These are phyloP conservation scores for Persicaria tinctoria DNA, from an alignment of 148 eudicot genomes.

Conservation along the genomic window DNA sequence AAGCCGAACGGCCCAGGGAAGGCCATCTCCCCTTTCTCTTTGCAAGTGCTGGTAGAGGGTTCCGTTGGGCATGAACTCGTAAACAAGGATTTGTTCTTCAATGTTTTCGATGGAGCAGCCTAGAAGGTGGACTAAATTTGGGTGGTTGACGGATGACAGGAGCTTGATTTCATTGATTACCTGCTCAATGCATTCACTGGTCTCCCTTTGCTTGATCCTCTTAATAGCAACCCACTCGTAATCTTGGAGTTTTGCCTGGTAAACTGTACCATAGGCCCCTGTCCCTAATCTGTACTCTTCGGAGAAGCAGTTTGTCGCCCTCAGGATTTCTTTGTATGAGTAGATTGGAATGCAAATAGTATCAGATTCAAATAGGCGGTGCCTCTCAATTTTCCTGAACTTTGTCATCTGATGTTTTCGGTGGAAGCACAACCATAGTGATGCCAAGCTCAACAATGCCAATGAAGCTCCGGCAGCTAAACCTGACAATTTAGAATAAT, in stretches of 20 bases:
- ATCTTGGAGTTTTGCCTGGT: conserved; percentile 40
- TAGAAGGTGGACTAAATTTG: conserved; percentile 49
- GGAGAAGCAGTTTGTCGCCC: conserved; percentile 50
- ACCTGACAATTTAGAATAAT: conserved; percentile 21
- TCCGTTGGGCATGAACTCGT: conserved; percentile 66
- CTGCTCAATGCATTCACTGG: conserved; percentile 36
- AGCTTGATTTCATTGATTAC: conserved; percentile 65
- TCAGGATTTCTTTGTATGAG: conserved; percentile 51
- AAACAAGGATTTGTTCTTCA: conserved; percentile 52
- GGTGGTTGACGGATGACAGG: conserved; percentile 56
- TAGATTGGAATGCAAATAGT: conserved; percentile 44
- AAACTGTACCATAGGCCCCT: conserved; percentile 65
- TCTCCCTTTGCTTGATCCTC: conserved; percentile 37
- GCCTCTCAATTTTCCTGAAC: conserved; percentile 9
- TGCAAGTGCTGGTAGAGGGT: conserved; percentile 52
- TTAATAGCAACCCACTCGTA: conserved; percentile 48
- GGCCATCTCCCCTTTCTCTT: conserved; percentile 28
- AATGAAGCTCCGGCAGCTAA: conserved; percentile 34
- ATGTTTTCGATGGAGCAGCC: conserved; percentile 47
- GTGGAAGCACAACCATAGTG: conserved; percentile 27
- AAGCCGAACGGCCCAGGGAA: conserved; percentile 47
- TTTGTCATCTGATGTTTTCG: conserved; percentile 4
- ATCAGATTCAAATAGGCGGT: conserved; percentile 20
- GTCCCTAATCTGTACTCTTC: conserved; percentile 48
- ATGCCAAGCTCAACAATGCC: conserved; percentile 30